phyloP scores from a whole-genome alignment of 1,284 basidiomycete species.

The Trametes hirsuta region DNA sequence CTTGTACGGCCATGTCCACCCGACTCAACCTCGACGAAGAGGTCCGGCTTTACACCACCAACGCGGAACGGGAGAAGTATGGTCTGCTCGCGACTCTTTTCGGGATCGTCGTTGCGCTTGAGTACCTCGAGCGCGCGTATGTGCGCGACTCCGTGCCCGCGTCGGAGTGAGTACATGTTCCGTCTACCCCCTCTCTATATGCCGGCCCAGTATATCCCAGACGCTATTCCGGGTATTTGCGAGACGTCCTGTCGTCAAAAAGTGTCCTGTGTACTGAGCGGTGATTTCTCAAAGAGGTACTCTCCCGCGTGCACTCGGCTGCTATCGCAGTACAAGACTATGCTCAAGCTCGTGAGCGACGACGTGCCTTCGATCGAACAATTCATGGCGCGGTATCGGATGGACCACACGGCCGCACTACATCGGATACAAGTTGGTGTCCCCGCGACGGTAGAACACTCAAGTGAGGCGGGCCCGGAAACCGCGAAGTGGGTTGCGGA shows the following conservation, averaged over 20 bases:
- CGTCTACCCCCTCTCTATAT: neutral
- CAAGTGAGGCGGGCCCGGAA: conserved; percentile 79
- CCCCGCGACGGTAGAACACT: conserved; percentile 96
- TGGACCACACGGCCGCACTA: conserved; percentile 93
- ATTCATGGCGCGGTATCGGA: conserved; percentile 92
- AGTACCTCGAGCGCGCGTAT: conserved; percentile 95
- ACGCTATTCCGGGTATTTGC: too few relatives aligned
- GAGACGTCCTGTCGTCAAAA: neutral
- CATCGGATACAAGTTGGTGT: conserved; percentile 92
- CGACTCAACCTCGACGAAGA: conserved; percentile 84
- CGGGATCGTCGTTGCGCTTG: conserved; percentile 88
- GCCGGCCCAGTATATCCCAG: neutral
- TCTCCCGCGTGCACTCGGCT: conserved; percentile 93
- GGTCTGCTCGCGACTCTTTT: conserved; percentile 91
- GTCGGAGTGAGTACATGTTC: conserved; percentile 71
- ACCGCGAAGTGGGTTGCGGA: conserved; percentile 98
- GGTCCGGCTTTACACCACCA: conserved; percentile 86
- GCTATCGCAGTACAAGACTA: conserved; percentile 95
- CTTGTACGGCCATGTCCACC: conserved; percentile 31
- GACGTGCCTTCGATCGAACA: conserved; percentile 83
- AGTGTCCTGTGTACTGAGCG: conserved; percentile 17
- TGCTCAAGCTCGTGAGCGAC: conserved; percentile 90
- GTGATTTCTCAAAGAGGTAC: conserved; percentile 69
- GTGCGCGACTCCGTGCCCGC: conserved; percentile 91
- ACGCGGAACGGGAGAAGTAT: conserved; percentile 88